Evolutionary conservation across 805 yeast genomes (phyloP).

Genomic region (Schizosaccharomyces japonicus): DNA sequence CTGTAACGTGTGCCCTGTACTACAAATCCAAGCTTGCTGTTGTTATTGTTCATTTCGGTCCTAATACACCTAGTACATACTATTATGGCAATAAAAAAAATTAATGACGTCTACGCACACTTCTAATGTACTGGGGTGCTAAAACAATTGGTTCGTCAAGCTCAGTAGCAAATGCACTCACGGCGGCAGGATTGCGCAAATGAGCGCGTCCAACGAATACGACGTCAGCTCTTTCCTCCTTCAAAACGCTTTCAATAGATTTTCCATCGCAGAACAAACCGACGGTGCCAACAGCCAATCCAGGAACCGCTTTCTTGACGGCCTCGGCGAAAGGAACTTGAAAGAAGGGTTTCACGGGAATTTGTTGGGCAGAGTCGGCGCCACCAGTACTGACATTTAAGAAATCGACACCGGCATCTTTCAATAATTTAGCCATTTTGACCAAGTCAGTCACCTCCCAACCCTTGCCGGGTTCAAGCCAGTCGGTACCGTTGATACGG

Average conservation of each 20-base stretch:
- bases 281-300: conserved; percentile 24
- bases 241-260: conserved; percentile 21
- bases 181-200: conserved; percentile 27
- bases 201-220: conserved; percentile 25
- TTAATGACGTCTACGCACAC: too few species aligned
- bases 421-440: conserved; percentile 9
- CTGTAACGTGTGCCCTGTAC: too few species aligned
- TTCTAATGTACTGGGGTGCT: too few species aligned
- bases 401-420: conserved; percentile 22
- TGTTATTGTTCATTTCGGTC: too few species aligned
- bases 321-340: conserved; percentile 22
- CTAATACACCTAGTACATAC: too few species aligned
- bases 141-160: too few species aligned
- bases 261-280: conserved; percentile 21
- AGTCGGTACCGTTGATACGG: conserved; percentile 26
- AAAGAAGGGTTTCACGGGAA: conserved; percentile 17
- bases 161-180: too few species aligned
- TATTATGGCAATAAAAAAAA: too few species aligned
- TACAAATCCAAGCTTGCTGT: too few species aligned
- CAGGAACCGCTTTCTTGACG: conserved; percentile 24
- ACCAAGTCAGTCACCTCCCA: conserved; percentile 27
- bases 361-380: conserved; percentile 16
- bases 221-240: conserved; percentile 21
- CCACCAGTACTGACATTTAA: conserved; percentile 36
- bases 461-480: conserved; percentile 9